Evolutionary conservation across 768 basidiomycete genomes (phyloP).

Genomic region (Pisolithus marmoratus): DNA sequence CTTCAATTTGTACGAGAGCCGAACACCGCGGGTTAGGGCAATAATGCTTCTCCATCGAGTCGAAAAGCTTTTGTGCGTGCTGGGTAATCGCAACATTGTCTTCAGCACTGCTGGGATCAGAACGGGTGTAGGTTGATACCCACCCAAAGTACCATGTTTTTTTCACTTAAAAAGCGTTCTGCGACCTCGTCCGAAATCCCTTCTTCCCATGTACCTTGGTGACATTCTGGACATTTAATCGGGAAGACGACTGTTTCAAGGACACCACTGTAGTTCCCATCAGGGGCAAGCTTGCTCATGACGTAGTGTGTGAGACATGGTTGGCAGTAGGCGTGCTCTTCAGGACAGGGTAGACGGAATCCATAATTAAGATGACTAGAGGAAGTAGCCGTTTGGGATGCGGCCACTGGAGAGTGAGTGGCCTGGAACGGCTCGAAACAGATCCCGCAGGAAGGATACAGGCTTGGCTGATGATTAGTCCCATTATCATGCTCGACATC

Average conservation of each 20-base stretch:
- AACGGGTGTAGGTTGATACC: background rate
- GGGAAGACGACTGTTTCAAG: slow-evolving; percentile 30
- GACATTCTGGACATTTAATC: slow-evolving; percentile 35
- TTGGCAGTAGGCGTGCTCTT: slow-evolving; percentile 31
- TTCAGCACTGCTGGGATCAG: background rate
- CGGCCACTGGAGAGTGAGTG: slow-evolving; percentile 29
- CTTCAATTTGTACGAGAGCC: slow-evolving; percentile 28
- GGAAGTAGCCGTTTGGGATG: slow-evolving; percentile 29
- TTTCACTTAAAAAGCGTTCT: slow-evolving; percentile 24
- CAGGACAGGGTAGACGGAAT: slow-evolving; percentile 30
- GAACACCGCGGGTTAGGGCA: slow-evolving; percentile 37
- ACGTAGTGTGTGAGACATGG: slow-evolving; percentile 32
- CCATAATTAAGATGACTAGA: slow-evolving; percentile 32
- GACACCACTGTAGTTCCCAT: slow-evolving; percentile 23
- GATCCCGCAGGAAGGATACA: slow-evolving; percentile 30
- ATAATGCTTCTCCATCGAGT: slow-evolving; percentile 30
- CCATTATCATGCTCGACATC: background rate
- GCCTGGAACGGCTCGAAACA: slow-evolving; percentile 34
- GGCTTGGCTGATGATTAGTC: background rate
- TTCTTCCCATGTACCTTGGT: slow-evolving; percentile 23
- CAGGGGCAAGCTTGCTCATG: slow-evolving; percentile 30
- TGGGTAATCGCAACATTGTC: slow-evolving; percentile 4
- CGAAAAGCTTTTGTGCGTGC: slow-evolving; percentile 33
- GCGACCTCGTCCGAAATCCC: slow-evolving; percentile 35
- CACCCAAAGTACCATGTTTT: slow-evolving; percentile 33